Base-by-base conservation (phyloP, 768 basidiomycete genomes). In the Tremella yokohamensis region DNA sequence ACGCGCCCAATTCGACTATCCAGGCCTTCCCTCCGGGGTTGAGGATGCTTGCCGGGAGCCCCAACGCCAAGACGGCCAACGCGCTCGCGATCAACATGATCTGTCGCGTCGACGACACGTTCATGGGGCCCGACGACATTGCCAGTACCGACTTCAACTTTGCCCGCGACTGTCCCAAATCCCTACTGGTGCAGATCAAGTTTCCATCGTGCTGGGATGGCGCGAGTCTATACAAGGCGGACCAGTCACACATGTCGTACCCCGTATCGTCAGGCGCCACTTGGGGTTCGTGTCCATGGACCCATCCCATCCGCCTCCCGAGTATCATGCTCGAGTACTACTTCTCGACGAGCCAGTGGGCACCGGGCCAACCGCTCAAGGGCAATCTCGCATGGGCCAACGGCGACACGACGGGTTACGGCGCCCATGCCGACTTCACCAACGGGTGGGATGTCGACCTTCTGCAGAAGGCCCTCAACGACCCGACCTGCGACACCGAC, bases 391-490 rank as follows among this genome's bases (percentile, higher is more conserved):
- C 62, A 29, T 73, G 71, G 71, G 79, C 84, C 18, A 76, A 82
- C 60, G 85, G 85, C 29, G 85, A 87, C 66, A 80, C 81, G 11
- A 85, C 83, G 38, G 84, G 84, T 9, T 84, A 83, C 65, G 84
- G 84, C 68, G 81, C 83, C 62, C 74, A 74, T 52, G 74, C 58
- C 38, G 68, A 70, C 47, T 73, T 72, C 42, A 56, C 65, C 40
- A 66, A 68, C 61, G 84, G 85, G 15, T 87, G 85, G 85, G 82
- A 84, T 48, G 62, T 68, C 0, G 81, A 81, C 50, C 79, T 84
- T 37, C 78, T 86, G 1, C 79, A 82, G 56, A 79, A 78, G 3
- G 84, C 83, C 18, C 79, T 86, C 15, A 81, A 84, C 67, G 52
- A 54, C 37, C 68, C 66, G 60, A 52, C 52, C 13, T 61, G 57